Base-by-base conservation (phyloP, 2,329 filamentous ascomycete species). In the Pleoardoris graminearum region DNA sequence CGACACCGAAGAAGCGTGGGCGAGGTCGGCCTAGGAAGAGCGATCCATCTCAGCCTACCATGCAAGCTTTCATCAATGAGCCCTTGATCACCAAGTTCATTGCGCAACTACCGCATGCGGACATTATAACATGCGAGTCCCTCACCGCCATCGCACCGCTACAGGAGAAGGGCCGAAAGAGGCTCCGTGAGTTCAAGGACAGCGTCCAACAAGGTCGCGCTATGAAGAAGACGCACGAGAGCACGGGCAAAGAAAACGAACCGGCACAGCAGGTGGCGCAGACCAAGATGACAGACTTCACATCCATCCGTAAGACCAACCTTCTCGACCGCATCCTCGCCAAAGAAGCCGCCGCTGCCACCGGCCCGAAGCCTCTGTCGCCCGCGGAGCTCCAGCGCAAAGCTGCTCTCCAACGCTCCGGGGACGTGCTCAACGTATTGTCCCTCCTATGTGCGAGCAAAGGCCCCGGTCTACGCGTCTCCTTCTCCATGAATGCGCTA, bases 131-230 rank as follows among this genome's bases (percentile, higher is more conserved):
- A 29, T 82, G 82, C 67, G 73, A 77, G 4, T 82, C 82, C 0
- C 67, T 82, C 11, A 68, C 74, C 23, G 83, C 82, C 50, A 76
- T 81, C 17, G 81, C 83, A 11, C 81, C 84, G 1, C 60, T 87
- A 5, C 77, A 87, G 23, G 79, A 81, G 43, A 89, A 86, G 65
- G 88, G 88, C 25, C 86, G 89, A 59, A 82, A 82, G 53, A 82
- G 86, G 7, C 78, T 92, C n/a, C 79, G 85, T 51, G 85, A 88
- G 44, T 77, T 92, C 60, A 89, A 87, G 70, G 79, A 80, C 43
- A 83, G 79, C 54, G 79, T 87, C n/a, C 62, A 67, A 33, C 64
- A 73, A 29, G 67, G 68, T 21, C 59, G 70, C 49, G 44, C 63
- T 16, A 59, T 64, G 53, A 71, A 72, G 58, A 67, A 69, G 57